These are phyloP conservation scores for Fraxinus excelsior DNA, from an alignment of 257 asterid genomes.

Conservation along the genomic window DNA sequence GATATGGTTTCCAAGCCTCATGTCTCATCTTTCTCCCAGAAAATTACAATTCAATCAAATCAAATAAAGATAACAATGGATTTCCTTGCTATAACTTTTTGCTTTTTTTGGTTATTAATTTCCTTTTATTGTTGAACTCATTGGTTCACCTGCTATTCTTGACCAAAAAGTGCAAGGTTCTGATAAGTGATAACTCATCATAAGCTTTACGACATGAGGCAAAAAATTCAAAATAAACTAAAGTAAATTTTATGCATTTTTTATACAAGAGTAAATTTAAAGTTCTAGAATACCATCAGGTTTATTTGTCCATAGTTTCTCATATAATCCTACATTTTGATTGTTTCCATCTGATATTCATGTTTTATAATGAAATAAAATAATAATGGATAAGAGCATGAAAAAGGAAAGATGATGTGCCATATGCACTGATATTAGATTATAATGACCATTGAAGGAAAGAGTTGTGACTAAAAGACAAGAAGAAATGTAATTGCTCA, in stretches of 20 bases:
- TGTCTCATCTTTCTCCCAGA: neutral
- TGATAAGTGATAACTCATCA: constrained; percentile 9
- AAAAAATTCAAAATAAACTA: neutral
- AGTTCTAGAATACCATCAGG: neutral
- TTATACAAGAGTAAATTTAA: neutral
- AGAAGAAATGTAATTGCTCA: neutral
- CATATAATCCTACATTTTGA: neutral
- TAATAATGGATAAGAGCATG: neutral
- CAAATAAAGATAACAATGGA: neutral
- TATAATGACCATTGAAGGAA: neutral
- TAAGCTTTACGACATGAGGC: neutral
- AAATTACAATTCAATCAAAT: neutral
- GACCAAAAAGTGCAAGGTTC: neutral
- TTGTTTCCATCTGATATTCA: neutral
- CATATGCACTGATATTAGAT: neutral
- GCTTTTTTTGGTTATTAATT: neutral
- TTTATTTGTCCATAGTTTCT: neutral
- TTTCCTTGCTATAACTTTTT: neutral
- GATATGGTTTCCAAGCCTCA: neutral
- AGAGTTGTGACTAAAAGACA: neutral
- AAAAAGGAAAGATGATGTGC: neutral
- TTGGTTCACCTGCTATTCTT: neutral
- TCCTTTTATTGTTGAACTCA: neutral
- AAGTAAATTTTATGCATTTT: neutral
- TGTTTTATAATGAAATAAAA: neutral